phyloP scores from a whole-genome alignment of 345 rosid genomes.

The Clarkia xantiana region DNA sequence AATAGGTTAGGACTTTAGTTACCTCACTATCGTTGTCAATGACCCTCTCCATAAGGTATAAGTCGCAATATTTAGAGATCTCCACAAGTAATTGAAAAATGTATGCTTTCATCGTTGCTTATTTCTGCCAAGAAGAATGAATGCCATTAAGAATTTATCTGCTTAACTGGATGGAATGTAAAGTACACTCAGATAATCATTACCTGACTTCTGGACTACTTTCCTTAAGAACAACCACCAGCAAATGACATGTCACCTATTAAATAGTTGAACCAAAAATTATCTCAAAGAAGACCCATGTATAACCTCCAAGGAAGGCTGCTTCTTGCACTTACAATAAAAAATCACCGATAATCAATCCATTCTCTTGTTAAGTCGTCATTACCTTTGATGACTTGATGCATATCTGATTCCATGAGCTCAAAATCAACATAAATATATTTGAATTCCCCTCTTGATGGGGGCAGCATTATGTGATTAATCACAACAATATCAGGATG shows the following conservation, averaged over 20 bases:
- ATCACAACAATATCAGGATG: constrained; percentile 90
- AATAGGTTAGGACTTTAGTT: not conserved
- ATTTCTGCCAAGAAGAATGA: constrained; percentile 35
- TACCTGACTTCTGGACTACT: constrained; percentile 73
- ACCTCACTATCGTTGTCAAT: constrained; percentile 85
- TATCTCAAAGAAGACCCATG: no score
- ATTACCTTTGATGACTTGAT: constrained; percentile 91
- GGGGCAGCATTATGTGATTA: constrained; percentile 89
- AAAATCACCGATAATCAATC: no score
- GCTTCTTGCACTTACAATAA: no score
- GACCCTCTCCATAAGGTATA: constrained; percentile 98
- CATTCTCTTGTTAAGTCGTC: constrained; percentile 88
- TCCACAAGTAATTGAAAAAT: constrained; percentile 89
- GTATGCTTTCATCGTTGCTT: constrained; percentile 77
- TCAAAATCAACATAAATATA: constrained; percentile 90
- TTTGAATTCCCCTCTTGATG: constrained; percentile 78
- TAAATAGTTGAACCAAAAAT: no score
- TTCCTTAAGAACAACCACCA: constrained; percentile 87
- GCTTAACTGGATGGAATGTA: constrained; percentile 4
- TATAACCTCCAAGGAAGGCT: no score
- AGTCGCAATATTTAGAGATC: constrained; percentile 79
- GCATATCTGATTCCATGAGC: constrained; percentile 94
- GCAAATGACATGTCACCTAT: constrained; percentile 83
- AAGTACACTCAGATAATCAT: constrained; percentile 1
- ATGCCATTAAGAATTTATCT: constrained; percentile 1